Base-by-base conservation (phyloP, 257 asterid species). In the Plantago major region DNA sequence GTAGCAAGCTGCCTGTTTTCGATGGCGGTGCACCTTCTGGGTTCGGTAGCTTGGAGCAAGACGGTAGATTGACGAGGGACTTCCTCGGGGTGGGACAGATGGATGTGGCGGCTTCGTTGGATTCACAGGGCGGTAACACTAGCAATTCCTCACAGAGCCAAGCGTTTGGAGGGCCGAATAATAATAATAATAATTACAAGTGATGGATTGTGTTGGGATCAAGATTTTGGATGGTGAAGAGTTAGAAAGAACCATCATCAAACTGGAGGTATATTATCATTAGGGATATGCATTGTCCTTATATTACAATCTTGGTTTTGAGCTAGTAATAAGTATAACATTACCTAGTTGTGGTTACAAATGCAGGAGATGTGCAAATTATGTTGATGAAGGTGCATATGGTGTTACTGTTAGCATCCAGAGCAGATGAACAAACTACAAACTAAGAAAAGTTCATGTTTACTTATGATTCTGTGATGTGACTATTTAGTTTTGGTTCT, bases 41-140 rank as follows among this genome's bases (percentile, higher is more conserved):
- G 15, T 75, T 80, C 16, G 48, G 76, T 62, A 59, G 80, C 60
- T 48, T 80, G 73, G 86, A 69, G 38, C 73, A 67, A 60, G 53
- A 64, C 2, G 72, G 79, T 60, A 68, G 80, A 49, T 53, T 85
- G 62, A 88, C 96, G 0, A 80, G 96, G 75, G 95, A 88, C n/a
- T 88, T 88, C 70, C 95, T 88, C 42, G 96, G 96, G 11, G 92
- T 85, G 10, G 89, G 94, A 1, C 85, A 82, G 76, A 77, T 84
- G 78, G 85, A 73, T 74, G 76, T 82, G 81, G 28, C 78, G 69
- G 65, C 77, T 55, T 58, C 85, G 4, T 10, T 74, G 76, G 88
- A 75, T 68, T 63, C 84, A 0, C 85, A 74, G 46, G 48, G 48
- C 40, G 80, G 77, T 52, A 71, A 42, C 16, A 47, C 73, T 30